Percentiles rank a stretch among this genome's conserved stretches.
These are phyloP conservation scores for Wickerhamiella dianesei DNA, from an alignment of 805 yeast genomes.

Conservation along the genomic window DNA sequence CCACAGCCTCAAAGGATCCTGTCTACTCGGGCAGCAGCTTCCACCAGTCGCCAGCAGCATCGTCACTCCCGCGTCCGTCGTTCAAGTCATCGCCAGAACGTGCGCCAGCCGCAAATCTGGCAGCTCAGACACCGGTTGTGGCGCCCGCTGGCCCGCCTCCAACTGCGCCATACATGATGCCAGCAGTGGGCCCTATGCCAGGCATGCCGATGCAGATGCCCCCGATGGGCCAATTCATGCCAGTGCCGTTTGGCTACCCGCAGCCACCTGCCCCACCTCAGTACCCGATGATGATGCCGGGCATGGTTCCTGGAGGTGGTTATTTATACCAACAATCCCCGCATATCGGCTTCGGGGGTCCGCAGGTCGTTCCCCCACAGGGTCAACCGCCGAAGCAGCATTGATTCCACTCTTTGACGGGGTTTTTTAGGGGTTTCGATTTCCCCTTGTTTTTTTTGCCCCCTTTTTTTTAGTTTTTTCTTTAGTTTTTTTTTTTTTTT, in stretches of 20 bases:
- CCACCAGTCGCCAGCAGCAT: constrained; percentile 20
- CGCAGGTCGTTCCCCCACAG: not conserved
- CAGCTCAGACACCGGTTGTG: not conserved
- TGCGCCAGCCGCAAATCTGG: not conserved
- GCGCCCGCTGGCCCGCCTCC: not conserved
- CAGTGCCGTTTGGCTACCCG: not conserved
- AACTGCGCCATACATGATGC: not conserved
- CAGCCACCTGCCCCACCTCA: not conserved
- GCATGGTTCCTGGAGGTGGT: not conserved
- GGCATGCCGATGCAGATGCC: constrained; percentile 1
- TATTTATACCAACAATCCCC: not conserved
- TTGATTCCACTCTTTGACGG: not conserved
- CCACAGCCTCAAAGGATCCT: not conserved
- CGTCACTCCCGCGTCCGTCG: constrained; percentile 22
- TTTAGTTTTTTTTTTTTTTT: not conserved
- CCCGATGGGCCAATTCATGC: constrained; percentile 2
- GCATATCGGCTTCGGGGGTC: not conserved
- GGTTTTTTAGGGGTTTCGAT: not conserved
- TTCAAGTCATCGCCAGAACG: constrained; percentile 6
- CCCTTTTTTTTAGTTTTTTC: not conserved
- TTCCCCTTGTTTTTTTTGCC: not conserved
- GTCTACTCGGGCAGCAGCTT: constrained; percentile 15
- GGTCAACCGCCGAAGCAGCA: not conserved
- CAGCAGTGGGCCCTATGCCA: not conserved
- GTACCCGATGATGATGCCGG: not conserved